A percentile compares a stretch with the other conserved stretches of the same genome.
These are phyloP conservation scores for Gossypium herbaceum DNA, from an alignment of 345 rosid species.

Conservation along the genomic window DNA sequence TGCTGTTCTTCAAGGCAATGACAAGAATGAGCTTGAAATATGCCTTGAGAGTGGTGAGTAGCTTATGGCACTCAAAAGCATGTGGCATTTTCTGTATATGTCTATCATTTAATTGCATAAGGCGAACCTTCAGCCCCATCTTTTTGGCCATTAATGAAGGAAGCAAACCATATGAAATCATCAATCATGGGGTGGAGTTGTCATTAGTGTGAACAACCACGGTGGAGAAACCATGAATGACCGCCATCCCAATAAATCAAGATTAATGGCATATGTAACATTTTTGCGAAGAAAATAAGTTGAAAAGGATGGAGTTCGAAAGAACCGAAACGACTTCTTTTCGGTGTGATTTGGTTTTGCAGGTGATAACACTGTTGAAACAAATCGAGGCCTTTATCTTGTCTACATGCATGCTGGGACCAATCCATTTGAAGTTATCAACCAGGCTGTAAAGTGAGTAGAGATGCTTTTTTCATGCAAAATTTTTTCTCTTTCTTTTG, in stretches of 20 bases:
- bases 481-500: neutral
- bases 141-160: slow-evolving; percentile 20
- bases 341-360: slow-evolving; percentile 45
- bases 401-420: slow-evolving; percentile 95
- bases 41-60: slow-evolving; percentile 96
- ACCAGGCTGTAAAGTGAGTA: slow-evolving; percentile 80
- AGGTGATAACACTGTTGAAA: slow-evolving; percentile 91
- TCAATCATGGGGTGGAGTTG: slow-evolving; percentile 29
- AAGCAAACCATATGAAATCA: slow-evolving; percentile 16
- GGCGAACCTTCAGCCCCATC: slow-evolving; percentile 20
- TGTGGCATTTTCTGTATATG: slow-evolving; percentile 17
- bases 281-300: slow-evolving; percentile 26
- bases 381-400: slow-evolving; percentile 76
- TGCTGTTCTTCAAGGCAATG: slow-evolving; percentile 89
- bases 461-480: neutral
- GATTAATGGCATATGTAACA: slow-evolving; percentile 27
- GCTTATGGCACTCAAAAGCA: slow-evolving; percentile 31
- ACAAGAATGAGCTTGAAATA: slow-evolving; percentile 75
- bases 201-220: slow-evolving; percentile 26
- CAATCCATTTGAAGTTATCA: slow-evolving; percentile 93
- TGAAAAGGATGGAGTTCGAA: slow-evolving; percentile 27
- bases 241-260: slow-evolving; percentile 26
- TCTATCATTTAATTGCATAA: slow-evolving; percentile 9
- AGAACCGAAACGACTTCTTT: slow-evolving; percentile 35
- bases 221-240: slow-evolving; percentile 24